Base-by-base conservation (phyloP, 163 green algal species). In the Chlorella variabilis region DNA sequence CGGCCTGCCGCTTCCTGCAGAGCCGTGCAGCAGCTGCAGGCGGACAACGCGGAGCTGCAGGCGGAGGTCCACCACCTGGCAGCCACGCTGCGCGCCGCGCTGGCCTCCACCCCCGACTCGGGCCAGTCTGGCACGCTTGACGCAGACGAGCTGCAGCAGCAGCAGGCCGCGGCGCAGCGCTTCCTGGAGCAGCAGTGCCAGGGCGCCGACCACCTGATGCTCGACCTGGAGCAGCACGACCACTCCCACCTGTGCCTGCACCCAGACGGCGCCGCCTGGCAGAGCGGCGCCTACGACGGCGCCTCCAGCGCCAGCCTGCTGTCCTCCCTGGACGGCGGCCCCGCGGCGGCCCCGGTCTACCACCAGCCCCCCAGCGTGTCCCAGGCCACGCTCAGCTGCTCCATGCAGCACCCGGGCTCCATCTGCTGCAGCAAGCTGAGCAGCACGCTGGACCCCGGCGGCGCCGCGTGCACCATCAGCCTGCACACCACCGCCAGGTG, bases 371-470 rank as follows among this genome's bases (percentile, higher is more conserved):
- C 59, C 7, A 48, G 41, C 39, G 75, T 81, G n/a, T 34, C 39
- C 5, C 75, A 71, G 38, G 75, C 75, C 58, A 71, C 42, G 21
- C 39, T 80, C 29, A 49, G n/a, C 41, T 86, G 82, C 70, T 48
- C 39, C 31, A 49, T 86, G 48, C 82, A 83, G 77, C 82, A 86
- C 71, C 82, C 82, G 1, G 82, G 82, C 21, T 42, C 31, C 39
- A 71, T 86, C 51, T 86, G 82, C 75, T 86, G 82, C 65, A 86
- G 59, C 71, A 79, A 83, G 51, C 65, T 73, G 48, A 82, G 61
- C 63, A 58, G 31, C 42, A 42, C 61, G 29, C 5, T 49, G 23
- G 65, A 87, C 48, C 48, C 71, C 0, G 76, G 36, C 25, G 56
- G 31, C 27, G 81, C 42, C 21, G 58, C 73, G 2, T 85, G 73